Percentiles rank a stretch among this genome's conserved stretches.
Conservation (phyloP, 495 filamentous ascomycete genomes). For the Ramalina peruviana region DNA sequence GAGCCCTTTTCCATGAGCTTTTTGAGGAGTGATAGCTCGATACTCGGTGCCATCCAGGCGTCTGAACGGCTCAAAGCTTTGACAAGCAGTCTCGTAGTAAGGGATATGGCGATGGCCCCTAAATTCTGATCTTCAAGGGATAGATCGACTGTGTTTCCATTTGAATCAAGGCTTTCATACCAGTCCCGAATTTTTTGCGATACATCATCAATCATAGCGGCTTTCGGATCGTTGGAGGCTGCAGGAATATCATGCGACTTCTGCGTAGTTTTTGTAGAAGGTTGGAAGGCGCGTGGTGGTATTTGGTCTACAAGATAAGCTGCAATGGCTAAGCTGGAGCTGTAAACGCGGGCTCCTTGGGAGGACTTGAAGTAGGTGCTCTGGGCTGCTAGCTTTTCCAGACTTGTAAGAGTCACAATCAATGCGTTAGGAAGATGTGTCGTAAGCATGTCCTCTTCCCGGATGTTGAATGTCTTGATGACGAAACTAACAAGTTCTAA, state of each 20-base stretch:
- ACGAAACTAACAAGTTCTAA: conserved; percentile 71
- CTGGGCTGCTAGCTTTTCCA: conserved; percentile 38
- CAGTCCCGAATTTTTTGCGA: neutral
- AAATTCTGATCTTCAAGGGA: too few species aligned
- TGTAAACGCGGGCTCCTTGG: neutral
- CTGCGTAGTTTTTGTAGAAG: neutral
- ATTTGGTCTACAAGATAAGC: conserved; percentile 47
- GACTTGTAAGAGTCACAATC: conserved; percentile 49
- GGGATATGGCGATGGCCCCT: too few species aligned
- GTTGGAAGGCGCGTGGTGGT: conserved; percentile 51
- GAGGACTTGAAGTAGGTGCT: neutral
- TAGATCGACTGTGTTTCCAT: too few species aligned
- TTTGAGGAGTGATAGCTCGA: too few species aligned
- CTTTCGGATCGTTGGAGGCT: too few species aligned
- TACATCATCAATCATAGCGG: neutral
- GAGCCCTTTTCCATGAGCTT: too few species aligned
- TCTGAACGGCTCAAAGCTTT: neutral
- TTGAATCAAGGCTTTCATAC: neutral
- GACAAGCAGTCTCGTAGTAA: too few species aligned
- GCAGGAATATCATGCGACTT: neutral
- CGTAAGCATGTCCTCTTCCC: conserved; percentile 89
- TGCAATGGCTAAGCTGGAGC: conserved; percentile 31
- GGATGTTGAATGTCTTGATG: conserved; percentile 76
- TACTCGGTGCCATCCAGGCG: neutral
- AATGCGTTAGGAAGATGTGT: conserved; percentile 52